These are phyloP conservation scores for Torulaspora franciscae DNA, from an alignment of 805 yeast species.

Conservation along the genomic window DNA sequence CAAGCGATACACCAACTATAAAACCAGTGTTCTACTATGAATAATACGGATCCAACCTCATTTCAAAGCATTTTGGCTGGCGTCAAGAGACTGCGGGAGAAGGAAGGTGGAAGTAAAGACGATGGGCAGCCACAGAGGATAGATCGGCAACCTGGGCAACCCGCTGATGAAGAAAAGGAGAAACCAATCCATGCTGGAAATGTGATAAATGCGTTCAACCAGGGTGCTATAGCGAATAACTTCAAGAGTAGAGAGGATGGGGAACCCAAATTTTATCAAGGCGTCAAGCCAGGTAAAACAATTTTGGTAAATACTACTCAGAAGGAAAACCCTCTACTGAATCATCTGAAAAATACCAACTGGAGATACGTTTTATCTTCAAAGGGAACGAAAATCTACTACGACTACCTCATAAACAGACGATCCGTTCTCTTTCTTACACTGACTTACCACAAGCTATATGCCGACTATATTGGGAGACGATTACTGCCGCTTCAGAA, in stretches of 20 bases:
- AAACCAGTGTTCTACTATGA: conserved; percentile 16
- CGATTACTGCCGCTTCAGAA: conserved; percentile 43
- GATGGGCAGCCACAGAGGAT: conserved; percentile 1
- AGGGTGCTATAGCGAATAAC: conserved; percentile 16
- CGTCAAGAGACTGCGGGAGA: conserved; percentile 55
- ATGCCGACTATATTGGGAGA: conserved; percentile 67
- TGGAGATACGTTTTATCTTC: conserved; percentile 43
- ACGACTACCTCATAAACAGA: conserved; percentile 62
- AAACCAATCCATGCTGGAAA: conserved; percentile 2
- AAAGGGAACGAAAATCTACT: conserved; percentile 41
- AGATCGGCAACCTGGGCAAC: neutral
- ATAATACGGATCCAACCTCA: conserved; percentile 50
- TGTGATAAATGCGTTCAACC: conserved; percentile 21
- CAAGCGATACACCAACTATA: neutral
- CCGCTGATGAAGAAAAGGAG: neutral
- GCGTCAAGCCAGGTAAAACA: conserved; percentile 25
- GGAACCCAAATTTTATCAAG: conserved; percentile 3
- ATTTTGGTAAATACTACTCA: conserved; percentile 61
- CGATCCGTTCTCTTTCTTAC: conserved; percentile 57
- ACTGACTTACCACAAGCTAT: conserved; percentile 66
- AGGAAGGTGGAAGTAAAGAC: conserved; percentile 24
- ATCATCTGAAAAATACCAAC: conserved; percentile 49
- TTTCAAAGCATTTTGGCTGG: conserved; percentile 68
- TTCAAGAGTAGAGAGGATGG: conserved; percentile 16
- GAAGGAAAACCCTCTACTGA: conserved; percentile 65